Evolutionary conservation across 176 grass and related monocot genomes (phyloP).

Genomic region (Secale cereale): DNA sequence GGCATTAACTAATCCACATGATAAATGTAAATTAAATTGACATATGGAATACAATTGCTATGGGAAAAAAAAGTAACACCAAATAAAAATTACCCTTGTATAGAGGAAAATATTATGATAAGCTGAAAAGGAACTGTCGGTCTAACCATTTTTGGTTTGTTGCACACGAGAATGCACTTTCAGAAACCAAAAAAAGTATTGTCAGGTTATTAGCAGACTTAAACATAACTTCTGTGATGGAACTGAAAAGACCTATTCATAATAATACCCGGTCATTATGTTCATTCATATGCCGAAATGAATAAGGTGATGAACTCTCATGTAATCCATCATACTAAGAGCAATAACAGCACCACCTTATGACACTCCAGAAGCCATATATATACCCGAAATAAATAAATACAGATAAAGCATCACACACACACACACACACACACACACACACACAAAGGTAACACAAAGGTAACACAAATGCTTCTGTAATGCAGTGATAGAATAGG

Average conservation of each 20-base stretch:
- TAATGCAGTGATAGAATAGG: too few species aligned
- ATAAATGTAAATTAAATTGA: conserved; percentile 6
- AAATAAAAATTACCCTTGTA: background rate
- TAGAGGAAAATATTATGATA: background rate
- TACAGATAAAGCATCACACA: too few species aligned
- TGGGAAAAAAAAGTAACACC: background rate
- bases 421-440: too few species aligned
- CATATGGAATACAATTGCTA: background rate
- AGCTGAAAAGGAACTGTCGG: background rate
- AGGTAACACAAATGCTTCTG: too few species aligned
- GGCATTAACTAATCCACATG: background rate
- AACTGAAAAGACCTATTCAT: background rate
- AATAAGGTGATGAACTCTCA: background rate
- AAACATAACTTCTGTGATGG: background rate
- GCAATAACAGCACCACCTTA: background rate
- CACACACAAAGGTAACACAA: too few species aligned
- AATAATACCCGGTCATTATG: background rate
- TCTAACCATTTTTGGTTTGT: background rate
- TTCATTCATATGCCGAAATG: background rate
- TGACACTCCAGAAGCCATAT: background rate
- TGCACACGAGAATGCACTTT: background rate
- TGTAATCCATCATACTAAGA: background rate
- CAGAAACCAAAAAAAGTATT: background rate
- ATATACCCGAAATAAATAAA: background rate
- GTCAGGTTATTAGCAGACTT: background rate